Percentiles rank a stretch among this genome's conserved stretches.
Evolutionary conservation across 2,329 filamentous ascomycete species (phyloP).

Genomic region (Trichoderma sp.): DNA sequence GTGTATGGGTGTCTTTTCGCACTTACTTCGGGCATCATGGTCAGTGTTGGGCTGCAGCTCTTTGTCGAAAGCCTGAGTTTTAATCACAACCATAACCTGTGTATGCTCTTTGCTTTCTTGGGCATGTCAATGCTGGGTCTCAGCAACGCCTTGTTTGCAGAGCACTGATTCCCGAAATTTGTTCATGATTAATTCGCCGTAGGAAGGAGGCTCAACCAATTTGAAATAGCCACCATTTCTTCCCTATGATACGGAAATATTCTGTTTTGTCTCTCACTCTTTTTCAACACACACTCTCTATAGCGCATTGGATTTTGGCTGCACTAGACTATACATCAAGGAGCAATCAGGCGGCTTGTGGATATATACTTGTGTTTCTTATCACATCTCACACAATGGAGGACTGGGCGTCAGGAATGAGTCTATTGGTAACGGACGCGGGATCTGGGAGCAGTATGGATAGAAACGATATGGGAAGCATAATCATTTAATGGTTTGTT

Average conservation of each 20-base stretch:
- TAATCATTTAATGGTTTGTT: background rate
- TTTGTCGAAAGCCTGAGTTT: constrained; percentile 84
- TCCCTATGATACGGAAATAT: background rate
- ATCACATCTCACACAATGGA: background rate
- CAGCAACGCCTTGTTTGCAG: constrained; percentile 79
- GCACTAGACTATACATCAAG: constrained; percentile 25
- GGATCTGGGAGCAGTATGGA: background rate
- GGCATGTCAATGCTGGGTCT: constrained; percentile 87
- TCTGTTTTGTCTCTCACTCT: background rate
- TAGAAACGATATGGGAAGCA: background rate
- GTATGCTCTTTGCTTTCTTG: constrained; percentile 77
- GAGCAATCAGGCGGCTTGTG: constrained; percentile 29
- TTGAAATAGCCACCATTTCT: background rate
- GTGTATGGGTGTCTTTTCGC: constrained; percentile 84
- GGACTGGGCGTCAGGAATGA: background rate
- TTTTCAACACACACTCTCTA: background rate
- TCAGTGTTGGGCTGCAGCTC: constrained; percentile 84
- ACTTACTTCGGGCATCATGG: constrained; percentile 90
- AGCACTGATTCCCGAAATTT: constrained; percentile 36
- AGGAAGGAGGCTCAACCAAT: background rate
- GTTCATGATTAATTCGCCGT: background rate
- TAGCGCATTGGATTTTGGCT: background rate
- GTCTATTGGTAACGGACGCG: background rate
- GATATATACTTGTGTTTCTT: background rate
- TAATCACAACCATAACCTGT: constrained; percentile 76